A percentile compares a stretch with the other conserved stretches of the same genome.
phyloP scores from a whole-genome alignment of 2,329 filamentous ascomycete genomes.

The Penicillium sp. region DNA sequence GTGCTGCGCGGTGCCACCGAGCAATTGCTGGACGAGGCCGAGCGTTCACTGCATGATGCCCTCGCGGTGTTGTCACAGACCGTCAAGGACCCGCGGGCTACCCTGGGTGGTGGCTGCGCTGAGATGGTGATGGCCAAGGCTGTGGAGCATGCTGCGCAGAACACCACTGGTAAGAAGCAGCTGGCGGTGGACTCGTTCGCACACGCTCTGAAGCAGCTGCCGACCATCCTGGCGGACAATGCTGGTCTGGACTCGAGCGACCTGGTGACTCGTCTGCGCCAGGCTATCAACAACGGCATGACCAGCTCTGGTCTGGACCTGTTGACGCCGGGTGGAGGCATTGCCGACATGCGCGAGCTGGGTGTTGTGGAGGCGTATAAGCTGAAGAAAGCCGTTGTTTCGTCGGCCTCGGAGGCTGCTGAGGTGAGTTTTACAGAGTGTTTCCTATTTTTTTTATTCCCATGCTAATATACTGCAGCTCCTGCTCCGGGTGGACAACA shows the following conservation, averaged over 20 bases:
- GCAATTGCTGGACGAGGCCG: slow-evolving; percentile 94
- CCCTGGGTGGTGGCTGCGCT: slow-evolving; percentile 90
- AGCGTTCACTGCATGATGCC: slow-evolving; percentile 93
- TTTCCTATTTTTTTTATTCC: not conserved
- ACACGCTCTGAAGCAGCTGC: slow-evolving; percentile 84
- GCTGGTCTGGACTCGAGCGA: slow-evolving; percentile 95
- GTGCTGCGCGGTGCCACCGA: slow-evolving; percentile 95
- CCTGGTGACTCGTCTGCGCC: slow-evolving; percentile 85
- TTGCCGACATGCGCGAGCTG: slow-evolving; percentile 92
- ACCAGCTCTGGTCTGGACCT: slow-evolving; percentile 90
- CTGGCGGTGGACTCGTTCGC: slow-evolving; percentile 91
- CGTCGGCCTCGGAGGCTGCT: slow-evolving; percentile 91
- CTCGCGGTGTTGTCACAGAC: slow-evolving; percentile 96
- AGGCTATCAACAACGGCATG: slow-evolving; percentile 93
- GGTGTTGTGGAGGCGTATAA: slow-evolving; percentile 99
- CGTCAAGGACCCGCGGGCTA: slow-evolving; percentile 90
- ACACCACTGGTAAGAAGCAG: slow-evolving; percentile 95
- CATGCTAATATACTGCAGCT: slow-evolving; percentile 58
- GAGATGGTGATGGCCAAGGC: slow-evolving; percentile 99
- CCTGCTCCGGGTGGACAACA: slow-evolving; percentile 93
- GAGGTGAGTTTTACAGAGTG: slow-evolving; percentile 67
- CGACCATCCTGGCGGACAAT: slow-evolving; percentile 96
- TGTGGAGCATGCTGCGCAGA: slow-evolving; percentile 89
- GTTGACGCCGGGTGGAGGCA: slow-evolving; percentile 84
- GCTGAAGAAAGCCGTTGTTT: slow-evolving; percentile 96